Conservation (phyloP, 805 yeast genomes). For the Candida patagonica region DNA sequence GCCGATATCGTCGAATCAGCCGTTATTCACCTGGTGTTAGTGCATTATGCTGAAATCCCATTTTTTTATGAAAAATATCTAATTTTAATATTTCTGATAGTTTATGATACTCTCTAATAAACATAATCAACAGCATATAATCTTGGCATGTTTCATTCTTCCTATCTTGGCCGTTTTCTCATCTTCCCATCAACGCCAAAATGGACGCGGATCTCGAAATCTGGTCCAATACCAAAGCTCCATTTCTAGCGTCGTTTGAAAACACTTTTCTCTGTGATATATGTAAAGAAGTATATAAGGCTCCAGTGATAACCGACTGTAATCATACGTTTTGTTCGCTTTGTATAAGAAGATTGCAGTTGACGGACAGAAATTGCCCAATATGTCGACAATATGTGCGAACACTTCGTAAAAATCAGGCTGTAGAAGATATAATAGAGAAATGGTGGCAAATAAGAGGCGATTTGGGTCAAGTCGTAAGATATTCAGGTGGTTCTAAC, state of each 20-base stretch:
- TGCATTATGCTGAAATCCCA: not conserved
- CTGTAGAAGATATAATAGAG: constrained; percentile 61
- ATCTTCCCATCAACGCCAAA: not conserved
- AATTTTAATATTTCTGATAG: not conserved
- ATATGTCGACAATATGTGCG: constrained; percentile 62
- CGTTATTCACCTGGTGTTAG: constrained; percentile 62
- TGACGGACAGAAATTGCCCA: constrained; percentile 61
- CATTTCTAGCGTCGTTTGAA: constrained; percentile 54
- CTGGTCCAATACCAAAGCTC: constrained; percentile 48
- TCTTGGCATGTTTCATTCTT: not conserved
- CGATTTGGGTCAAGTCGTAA: too few relatives aligned
- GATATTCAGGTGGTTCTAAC: too few relatives aligned
- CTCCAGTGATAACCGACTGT: constrained; percentile 80
- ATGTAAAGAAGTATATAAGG: constrained; percentile 70
- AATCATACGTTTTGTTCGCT: constrained; percentile 84
- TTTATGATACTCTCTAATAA: not conserved
- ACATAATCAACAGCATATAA: too few relatives aligned
- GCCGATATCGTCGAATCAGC: constrained; percentile 45
- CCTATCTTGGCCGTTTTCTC: not conserved
- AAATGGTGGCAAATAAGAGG: too few relatives aligned
- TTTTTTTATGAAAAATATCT: not conserved
- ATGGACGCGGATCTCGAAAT: constrained; percentile 60
- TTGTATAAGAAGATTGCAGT: constrained; percentile 67
- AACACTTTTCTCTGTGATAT: constrained; percentile 72
- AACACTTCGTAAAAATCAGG: constrained; percentile 57